Evolutionary conservation across 2,329 filamentous ascomycete species (phyloP), one percentile per base, ranked within the genome.

Genomic region (Aspergillus floridensis): DNA sequence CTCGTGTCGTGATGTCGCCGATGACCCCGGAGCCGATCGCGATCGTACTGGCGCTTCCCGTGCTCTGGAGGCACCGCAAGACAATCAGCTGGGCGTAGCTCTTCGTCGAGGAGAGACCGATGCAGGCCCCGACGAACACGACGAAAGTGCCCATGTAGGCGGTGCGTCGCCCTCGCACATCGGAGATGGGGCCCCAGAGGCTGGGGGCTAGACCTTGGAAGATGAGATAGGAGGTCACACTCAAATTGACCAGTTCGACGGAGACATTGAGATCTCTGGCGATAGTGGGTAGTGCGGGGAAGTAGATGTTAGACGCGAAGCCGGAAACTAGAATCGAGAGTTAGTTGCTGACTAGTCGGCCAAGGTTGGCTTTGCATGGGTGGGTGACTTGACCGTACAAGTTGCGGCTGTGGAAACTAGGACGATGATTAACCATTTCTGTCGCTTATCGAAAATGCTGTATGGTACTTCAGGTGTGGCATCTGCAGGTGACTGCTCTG

Each of bases 141-240:
- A 74, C 64, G 60, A 88, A 85, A 44, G 83, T 82, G 19, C 81
- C 63, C 21, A 83, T 67, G 65, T 82, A 84, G 3, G 80, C 80
- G 10, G 81, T 80, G 58, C 82, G 74, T 59, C 82, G 73, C n/a
- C 82, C 82, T 48, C 75, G 74, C 55, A 76, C 79, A 63, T 84
- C 82, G 2, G 80, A 77, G 32, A 84, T 76, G 49, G 79, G 79
- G 4, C 79, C 82, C 59, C 82, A 75, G 14, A 83, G 74, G 62
- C 81, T 79, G 31, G 82, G 82, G 3, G 80, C 78, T n/a, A 85
- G 71, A 2, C 81, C 83, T 74, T 85, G 83, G 22, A 82, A 77
- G 48, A 83, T 8, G 31, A 12, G 12, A 12, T 10, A 32, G 31
- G 12, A 8, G 31, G 31, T 32, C 8, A 32, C 31, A 12, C 8